Conservation (phyloP, 2,329 filamentous ascomycete species). For the Aspergillus awamori region DNA sequence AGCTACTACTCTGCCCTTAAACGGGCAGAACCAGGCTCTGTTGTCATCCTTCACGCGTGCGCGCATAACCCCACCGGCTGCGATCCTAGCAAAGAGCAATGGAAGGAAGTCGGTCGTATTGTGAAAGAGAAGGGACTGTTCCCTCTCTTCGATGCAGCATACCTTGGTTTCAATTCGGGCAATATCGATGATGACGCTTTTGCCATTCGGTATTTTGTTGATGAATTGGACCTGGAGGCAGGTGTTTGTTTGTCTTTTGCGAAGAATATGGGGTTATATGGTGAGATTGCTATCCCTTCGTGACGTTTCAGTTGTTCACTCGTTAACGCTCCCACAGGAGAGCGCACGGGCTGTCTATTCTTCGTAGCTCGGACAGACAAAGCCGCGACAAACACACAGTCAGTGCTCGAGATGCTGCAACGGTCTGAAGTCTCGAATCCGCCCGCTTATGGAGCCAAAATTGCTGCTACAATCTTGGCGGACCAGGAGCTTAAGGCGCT, state of each 20-base stretch:
- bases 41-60: conserved; percentile 88
- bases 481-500: conserved; percentile 73
- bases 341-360: conserved; percentile 17
- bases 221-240: conserved; percentile 73
- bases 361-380: neutral
- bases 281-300: neutral
- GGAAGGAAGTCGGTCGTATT: conserved; percentile 79
- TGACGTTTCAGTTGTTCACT: no score
- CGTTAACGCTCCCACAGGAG: conserved; percentile 9
- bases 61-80: conserved; percentile 97
- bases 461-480: conserved; percentile 79
- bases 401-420: conserved; percentile 18
- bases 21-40: conserved; percentile 71
- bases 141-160: conserved; percentile 63
- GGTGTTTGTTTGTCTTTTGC: conserved; percentile 61
- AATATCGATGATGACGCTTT: conserved; percentile 32
- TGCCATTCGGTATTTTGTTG: conserved; percentile 28
- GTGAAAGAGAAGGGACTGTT: conserved; percentile 78
- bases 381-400: conserved; percentile 16
- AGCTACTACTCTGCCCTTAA: conserved; percentile 22
- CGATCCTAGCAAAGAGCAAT: conserved; percentile 87
- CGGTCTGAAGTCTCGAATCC: conserved; percentile 89
- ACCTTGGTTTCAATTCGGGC: conserved; percentile 33
- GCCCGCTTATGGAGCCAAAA: conserved; percentile 85
- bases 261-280: conserved; percentile 51